These are phyloP conservation scores for Huiozyma sinensis DNA, from an alignment of 805 yeast species.

Conservation along the genomic window DNA sequence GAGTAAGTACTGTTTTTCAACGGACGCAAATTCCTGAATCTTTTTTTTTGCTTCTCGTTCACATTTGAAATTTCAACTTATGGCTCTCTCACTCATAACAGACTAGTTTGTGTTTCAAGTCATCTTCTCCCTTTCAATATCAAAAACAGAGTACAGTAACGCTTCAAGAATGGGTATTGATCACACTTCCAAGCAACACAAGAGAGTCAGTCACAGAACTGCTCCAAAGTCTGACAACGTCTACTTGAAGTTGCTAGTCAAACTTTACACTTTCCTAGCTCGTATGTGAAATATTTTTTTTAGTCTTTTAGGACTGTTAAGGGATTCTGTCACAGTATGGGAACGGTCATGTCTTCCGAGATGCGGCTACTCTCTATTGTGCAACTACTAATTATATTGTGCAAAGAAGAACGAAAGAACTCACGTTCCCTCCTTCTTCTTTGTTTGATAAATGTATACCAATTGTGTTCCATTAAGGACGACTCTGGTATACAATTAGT, in stretches of 20 bases:
- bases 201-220: constrained; percentile 89
- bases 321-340: background rate
- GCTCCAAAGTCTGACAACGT: constrained; percentile 99
- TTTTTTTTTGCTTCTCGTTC: background rate
- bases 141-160: background rate
- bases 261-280: constrained; percentile 97
- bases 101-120: background rate
- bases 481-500: background rate
- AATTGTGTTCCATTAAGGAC: background rate
- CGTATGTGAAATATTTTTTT: constrained; percentile 52
- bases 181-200: constrained; percentile 93
- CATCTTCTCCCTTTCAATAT: background rate
- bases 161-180: constrained; percentile 79
- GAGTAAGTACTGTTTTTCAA: no score
- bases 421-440: no score
- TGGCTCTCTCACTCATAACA: background rate
- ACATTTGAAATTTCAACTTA: background rate
- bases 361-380: no score
- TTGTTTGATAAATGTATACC: background rate
- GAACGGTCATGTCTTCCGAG: no score
- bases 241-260: constrained; percentile 95
- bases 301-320: background rate
- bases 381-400: no score
- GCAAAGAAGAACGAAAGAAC: background rate
- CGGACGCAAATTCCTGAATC: background rate